A percentile compares a stretch with the other conserved stretches of the same genome.
These are phyloP conservation scores for Nitzschia sp. DNA, from an alignment of 108 stramenopile species.

Conservation along the genomic window DNA sequence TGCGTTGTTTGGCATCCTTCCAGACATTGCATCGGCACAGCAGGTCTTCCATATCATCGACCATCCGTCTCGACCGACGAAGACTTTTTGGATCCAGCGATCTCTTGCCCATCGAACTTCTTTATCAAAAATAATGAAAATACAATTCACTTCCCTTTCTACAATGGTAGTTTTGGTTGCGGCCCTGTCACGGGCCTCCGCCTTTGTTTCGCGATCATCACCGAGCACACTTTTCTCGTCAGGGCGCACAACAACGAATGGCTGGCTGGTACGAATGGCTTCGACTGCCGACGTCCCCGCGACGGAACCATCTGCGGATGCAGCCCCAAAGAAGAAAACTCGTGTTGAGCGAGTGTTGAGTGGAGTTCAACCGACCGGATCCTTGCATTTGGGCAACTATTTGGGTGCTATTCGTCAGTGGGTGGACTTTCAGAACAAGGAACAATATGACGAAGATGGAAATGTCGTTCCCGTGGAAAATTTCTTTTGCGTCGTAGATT, in stretches of 20 bases:
- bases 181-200: constrained; percentile 7
- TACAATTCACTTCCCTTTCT: not conserved
- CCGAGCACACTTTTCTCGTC: too few relatives aligned
- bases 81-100: too few relatives aligned
- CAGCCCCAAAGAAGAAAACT: constrained; percentile 29
- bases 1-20: too few relatives aligned
- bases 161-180: constrained; percentile 13
- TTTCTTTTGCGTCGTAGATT: constrained; percentile 98
- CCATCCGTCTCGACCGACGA: too few relatives aligned
- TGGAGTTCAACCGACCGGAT: constrained; percentile 98
- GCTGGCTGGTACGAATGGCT: constrained; percentile 13
- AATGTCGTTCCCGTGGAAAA: constrained; percentile 72
- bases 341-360: constrained; percentile 80
- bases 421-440: constrained; percentile 91
- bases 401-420: constrained; percentile 97
- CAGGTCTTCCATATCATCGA: too few relatives aligned
- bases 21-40: too few relatives aligned
- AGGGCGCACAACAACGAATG: too few relatives aligned
- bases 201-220: constrained; percentile 7
- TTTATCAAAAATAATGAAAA: not conserved
- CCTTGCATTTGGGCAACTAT: constrained; percentile 98
- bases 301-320: not conserved
- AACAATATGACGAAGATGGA: constrained; percentile 58
- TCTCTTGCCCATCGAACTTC: too few relatives aligned
- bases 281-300: not conserved